These are phyloP conservation scores for Sistotremastrum suecicum DNA, from an alignment of 768 basidiomycete genomes.

Conservation along the genomic window DNA sequence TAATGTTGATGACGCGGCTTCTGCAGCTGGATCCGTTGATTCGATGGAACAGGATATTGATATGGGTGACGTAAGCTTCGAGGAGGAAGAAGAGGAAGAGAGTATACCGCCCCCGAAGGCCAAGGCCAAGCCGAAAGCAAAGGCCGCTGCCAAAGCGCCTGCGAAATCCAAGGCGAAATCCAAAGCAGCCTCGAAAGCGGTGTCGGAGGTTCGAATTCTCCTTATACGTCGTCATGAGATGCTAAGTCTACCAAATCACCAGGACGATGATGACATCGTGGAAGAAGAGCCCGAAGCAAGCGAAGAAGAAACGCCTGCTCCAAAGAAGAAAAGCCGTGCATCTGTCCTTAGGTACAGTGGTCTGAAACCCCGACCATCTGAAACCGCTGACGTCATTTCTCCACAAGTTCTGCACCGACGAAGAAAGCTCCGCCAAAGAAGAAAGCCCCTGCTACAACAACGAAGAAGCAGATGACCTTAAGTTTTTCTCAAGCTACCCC, in stretches of 20 bases:
- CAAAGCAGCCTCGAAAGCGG: slow-evolving; percentile 16
- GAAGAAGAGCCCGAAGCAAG: slow-evolving; percentile 41
- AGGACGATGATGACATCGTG: slow-evolving; percentile 31
- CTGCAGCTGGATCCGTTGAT: not conserved
- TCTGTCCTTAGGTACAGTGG: slow-evolving; percentile 44
- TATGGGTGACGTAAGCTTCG: not conserved
- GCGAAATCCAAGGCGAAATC: slow-evolving; percentile 20
- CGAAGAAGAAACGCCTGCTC: slow-evolving; percentile 31
- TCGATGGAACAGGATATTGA: not conserved
- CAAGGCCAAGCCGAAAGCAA: slow-evolving; percentile 41
- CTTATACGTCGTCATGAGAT: not conserved
- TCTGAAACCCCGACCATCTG: slow-evolving; percentile 9
- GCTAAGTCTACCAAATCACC: slow-evolving; percentile 26
- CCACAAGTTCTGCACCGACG: slow-evolving; percentile 7
- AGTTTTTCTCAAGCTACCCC: slow-evolving; percentile 45
- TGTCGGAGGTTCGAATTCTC: not conserved
- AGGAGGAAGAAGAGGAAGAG: not conserved
- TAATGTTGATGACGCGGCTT: not conserved
- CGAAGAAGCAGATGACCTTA: slow-evolving; percentile 39
- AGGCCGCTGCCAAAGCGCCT: slow-evolving; percentile 27
- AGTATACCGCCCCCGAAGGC: slow-evolving; percentile 7
- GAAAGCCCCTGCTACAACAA: slow-evolving; percentile 18
- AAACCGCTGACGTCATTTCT: not conserved
- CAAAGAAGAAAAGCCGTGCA: slow-evolving; percentile 49
- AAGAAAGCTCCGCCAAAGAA: slow-evolving; percentile 46